phyloP scores from a whole-genome alignment of 2,329 filamentous ascomycete species.

The Botrytis sinoallii region DNA sequence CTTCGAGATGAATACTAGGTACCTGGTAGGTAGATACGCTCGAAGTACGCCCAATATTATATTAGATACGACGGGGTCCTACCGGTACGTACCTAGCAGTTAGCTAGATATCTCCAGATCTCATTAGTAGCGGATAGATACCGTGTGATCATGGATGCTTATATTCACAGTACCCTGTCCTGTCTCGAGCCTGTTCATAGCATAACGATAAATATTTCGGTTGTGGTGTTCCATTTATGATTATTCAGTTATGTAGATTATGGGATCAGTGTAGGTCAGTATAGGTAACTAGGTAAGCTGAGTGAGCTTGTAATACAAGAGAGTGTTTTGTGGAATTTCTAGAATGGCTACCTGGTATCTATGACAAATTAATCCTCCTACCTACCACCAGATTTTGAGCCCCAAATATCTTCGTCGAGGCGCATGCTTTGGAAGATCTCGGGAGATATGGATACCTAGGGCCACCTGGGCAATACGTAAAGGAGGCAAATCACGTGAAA shows the following conservation, averaged over 20 bases:
- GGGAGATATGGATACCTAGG: not conserved
- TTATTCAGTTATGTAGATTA: too few relatives aligned
- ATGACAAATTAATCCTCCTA: not conserved
- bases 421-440: not conserved
- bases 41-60: not conserved
- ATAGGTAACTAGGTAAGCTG: not conserved
- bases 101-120: not conserved
- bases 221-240: too few relatives aligned
- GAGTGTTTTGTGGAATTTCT: not conserved
- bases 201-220: too few relatives aligned
- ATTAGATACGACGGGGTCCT: not conserved
- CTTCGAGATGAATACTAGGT: not conserved
- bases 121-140: not conserved
- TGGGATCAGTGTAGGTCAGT: too few relatives aligned
- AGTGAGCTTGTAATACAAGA: not conserved
- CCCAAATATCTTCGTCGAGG: not conserved
- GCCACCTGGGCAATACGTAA: not conserved
- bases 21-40: not conserved
- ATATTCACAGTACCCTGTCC: not conserved
- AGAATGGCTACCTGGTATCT: too few relatives aligned
- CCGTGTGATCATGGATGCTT: not conserved
- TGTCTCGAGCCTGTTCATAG: too few relatives aligned
- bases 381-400: too few relatives aligned
- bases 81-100: not conserved
- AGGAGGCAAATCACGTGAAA: not conserved